These are phyloP conservation scores for Anisodus acutangulus DNA, from an alignment of 257 asterid genomes.

Conservation along the genomic window DNA sequence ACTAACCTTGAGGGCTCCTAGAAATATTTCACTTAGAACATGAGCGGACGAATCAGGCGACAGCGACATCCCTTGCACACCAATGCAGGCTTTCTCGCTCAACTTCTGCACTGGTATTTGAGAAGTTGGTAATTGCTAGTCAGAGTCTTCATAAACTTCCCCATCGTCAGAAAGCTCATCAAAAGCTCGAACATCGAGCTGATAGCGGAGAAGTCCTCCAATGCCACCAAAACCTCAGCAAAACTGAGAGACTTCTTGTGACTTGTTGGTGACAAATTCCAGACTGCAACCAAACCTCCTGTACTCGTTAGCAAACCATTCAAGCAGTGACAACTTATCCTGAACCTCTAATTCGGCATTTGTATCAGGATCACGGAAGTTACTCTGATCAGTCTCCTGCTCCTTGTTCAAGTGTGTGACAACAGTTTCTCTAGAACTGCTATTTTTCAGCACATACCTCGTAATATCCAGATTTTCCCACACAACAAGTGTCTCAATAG, in stretches of 20 bases:
- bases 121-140: conserved; percentile 41
- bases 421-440: conserved; percentile 19
- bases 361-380: conserved; percentile 31
- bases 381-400: conserved; percentile 33
- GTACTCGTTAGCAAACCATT: conserved; percentile 40
- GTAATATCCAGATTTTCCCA: conserved; percentile 34
- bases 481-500: conserved; percentile 34
- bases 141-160: conserved; percentile 40
- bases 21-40: neutral
- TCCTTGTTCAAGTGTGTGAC: conserved; percentile 34
- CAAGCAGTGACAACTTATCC: conserved; percentile 38
- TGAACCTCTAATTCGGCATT: conserved; percentile 38
- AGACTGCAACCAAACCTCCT: conserved; percentile 43
- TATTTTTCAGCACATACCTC: conserved; percentile 34
- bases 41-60: neutral
- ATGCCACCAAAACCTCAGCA: conserved; percentile 48
- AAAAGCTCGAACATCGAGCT: conserved; percentile 40
- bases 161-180: conserved; percentile 43
- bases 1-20: conserved; percentile 15
- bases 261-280: conserved; percentile 43
- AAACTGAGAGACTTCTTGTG: conserved; percentile 47
- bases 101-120: conserved; percentile 36
- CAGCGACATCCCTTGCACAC: conserved; percentile 39
- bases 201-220: conserved; percentile 46
- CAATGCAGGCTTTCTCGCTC: conserved; percentile 42